A percentile compares a stretch with the other conserved stretches of the same genome.
phyloP scores from a whole-genome alignment of 305 asterid genomes.

The Striga hermonthica region DNA sequence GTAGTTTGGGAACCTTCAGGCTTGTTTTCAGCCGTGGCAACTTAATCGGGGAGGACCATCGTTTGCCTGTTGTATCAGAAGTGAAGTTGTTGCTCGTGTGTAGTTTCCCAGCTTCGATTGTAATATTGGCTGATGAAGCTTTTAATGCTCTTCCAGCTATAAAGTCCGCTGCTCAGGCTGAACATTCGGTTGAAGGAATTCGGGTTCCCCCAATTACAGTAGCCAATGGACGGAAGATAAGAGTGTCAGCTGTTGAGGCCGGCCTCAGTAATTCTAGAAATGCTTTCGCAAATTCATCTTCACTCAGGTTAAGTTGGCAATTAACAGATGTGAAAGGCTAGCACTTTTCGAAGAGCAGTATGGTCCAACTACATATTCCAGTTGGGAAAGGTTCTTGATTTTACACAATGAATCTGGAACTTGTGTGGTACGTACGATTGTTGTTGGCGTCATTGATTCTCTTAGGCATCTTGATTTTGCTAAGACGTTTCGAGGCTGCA shows the following conservation, averaged over 20 bases:
- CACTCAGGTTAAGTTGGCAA: constrained; percentile 72
- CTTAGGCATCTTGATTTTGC: constrained; percentile 37
- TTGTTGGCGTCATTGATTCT: constrained; percentile 27
- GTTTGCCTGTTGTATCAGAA: constrained; percentile 68
- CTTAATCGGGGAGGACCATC: constrained; percentile 69
- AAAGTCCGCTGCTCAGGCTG: constrained; percentile 64
- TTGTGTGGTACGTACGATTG: neutral
- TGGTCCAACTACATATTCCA: constrained; percentile 48
- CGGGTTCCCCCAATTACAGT: constrained; percentile 67
- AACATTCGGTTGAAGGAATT: constrained; percentile 55
- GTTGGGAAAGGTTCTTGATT: constrained; percentile 78
- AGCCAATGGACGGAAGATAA: constrained; percentile 79
- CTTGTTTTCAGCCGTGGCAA: constrained; percentile 77
- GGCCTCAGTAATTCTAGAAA: constrained; percentile 68
- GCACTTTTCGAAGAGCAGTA: constrained; percentile 51
- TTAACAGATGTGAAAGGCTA: constrained; percentile 64
- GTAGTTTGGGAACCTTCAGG: constrained; percentile 58
- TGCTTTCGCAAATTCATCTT: constrained; percentile 82
- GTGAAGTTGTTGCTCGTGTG: constrained; percentile 59
- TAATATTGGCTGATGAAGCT: constrained; percentile 67
- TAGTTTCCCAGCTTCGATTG: constrained; percentile 66
- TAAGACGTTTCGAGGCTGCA: constrained; percentile 27
- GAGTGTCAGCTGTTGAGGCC: constrained; percentile 77
- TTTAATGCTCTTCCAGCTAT: constrained; percentile 52
- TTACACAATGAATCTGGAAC: constrained; percentile 71